Evolutionary conservation across 768 basidiomycete species (phyloP), one percentile per base, ranked within the genome.

Genomic region (Termitomyces bulborhizus): DNA sequence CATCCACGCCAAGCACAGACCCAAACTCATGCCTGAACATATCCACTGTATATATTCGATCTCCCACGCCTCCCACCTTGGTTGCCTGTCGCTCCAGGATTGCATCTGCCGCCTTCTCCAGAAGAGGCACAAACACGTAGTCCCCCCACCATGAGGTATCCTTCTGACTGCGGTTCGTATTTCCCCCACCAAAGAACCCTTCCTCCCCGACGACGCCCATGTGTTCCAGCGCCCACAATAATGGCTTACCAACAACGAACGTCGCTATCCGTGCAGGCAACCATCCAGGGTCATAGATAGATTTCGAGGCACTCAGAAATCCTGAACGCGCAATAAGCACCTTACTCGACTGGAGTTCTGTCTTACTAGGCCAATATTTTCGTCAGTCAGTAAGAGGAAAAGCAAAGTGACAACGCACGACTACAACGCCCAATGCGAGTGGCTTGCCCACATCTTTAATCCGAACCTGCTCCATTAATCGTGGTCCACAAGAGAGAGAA

Each of bases 211-310:
- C 81, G 3, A 93, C 70, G 26, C 83, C 86, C n/a, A 86, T 73
- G 59, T 90, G 89, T 58, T 87, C 84, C 54, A 94, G 77, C 3
- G 86, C 84, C 92, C 92, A 94, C 88, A 86, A 91, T 1, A 94
- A 71, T 3, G 92, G 91, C 62, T 82, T 84, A 6, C 85, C 89
- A 6, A 93, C 76, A 7, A 93, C 72, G 54, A 79, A 86, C 9
- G 86, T 76, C 3, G 81, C 88, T 49, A 91, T 75, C 18, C 88
- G 83, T 47, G 74, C 79, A 0, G 89, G 84, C 15, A 92, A 63
- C 77, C 85, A 89, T 21, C 82, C 82, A 2, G 83, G 69, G 56
- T 86, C 78, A 62, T 90, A 85, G 51, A 92, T 79, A 0, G 89
- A 86, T 42, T 77, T 69, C 39, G 73, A 72, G 13, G 82, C 71